Conservation (phyloP, 768 basidiomycete species). For the Collybia sordida region DNA sequence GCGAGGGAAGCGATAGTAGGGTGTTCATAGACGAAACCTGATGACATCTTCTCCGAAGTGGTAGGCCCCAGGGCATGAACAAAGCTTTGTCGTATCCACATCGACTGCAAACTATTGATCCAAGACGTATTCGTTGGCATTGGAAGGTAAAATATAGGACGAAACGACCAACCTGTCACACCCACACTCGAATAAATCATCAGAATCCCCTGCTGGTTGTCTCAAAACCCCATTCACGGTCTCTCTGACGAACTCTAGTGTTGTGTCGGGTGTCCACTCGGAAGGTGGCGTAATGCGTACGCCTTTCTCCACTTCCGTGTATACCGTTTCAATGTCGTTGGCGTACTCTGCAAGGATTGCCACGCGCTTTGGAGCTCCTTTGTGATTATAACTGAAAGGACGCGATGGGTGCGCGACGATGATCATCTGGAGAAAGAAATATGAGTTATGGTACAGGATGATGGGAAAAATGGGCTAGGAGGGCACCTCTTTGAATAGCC, state of each 20-base stretch:
- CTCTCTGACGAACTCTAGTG: slow-evolving; percentile 28
- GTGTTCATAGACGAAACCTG: slow-evolving; percentile 24
- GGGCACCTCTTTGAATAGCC: slow-evolving; percentile 44
- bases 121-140: neutral
- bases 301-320: slow-evolving; percentile 21
- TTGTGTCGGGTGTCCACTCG: slow-evolving; percentile 21
- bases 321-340: slow-evolving; percentile 38
- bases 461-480: neutral
- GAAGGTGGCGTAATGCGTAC: slow-evolving; percentile 14
- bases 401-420: slow-evolving; percentile 34
- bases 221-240: slow-evolving; percentile 29
- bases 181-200: slow-evolving; percentile 35
- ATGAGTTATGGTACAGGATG: neutral
- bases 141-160: neutral
- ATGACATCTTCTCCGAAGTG: slow-evolving; percentile 12
- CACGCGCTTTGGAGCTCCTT: slow-evolving; percentile 18
- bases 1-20: slow-evolving; percentile 19
- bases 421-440: slow-evolving; percentile 35
- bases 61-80: slow-evolving; percentile 17
- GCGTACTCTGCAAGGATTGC: slow-evolving; percentile 18
- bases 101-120: slow-evolving; percentile 29
- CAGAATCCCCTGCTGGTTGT: slow-evolving; percentile 21
- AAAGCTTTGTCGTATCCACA: slow-evolving; percentile 33
- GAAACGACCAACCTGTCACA: slow-evolving; percentile 30
- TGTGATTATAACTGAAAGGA: slow-evolving; percentile 43